phyloP scores from a whole-genome alignment of 2,329 filamentous ascomycete genomes.

The Rutstroemia sp. region DNA sequence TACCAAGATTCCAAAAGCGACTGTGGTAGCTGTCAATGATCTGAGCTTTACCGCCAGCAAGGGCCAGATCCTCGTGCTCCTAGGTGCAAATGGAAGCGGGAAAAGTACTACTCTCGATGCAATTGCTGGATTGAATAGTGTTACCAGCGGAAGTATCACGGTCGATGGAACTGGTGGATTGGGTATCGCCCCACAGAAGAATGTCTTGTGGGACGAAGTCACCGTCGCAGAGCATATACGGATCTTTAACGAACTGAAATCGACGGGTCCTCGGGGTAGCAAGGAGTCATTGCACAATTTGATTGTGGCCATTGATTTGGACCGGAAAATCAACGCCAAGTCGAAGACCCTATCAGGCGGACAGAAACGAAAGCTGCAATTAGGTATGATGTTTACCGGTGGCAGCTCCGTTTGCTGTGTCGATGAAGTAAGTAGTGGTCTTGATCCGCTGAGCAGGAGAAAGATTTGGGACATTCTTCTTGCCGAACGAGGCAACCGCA shows the following conservation, averaged over 20 bases:
- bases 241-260: conserved; percentile 80
- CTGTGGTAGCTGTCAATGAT: conserved; percentile 71
- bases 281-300: conserved; percentile 54
- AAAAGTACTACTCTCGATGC: conserved; percentile 87
- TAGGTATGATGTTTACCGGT: conserved; percentile 93
- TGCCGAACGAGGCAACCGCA: conserved; percentile 72
- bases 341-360: conserved; percentile 80
- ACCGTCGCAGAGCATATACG: conserved; percentile 78
- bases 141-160: conserved; percentile 68
- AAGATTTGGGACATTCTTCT: conserved; percentile 95
- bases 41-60: conserved; percentile 63
- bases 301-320: conserved; percentile 65
- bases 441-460: conserved; percentile 77
- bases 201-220: conserved; percentile 85
- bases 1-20: conserved; percentile 40
- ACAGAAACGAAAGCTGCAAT: conserved; percentile 85
- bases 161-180: conserved; percentile 73
- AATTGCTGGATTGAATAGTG: conserved; percentile 72
- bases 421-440: conserved; percentile 82
- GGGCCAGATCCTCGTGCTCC: conserved; percentile 77
- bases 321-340: conserved; percentile 62
- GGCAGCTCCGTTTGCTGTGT: conserved; percentile 83
- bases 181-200: conserved; percentile 86
- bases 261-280: conserved; percentile 46
- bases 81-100: conserved; percentile 85